Evolutionary conservation across 257 asterid species (phyloP), one percentile per base, ranked within the genome.

Genomic region (Ocimum tenuiflorum): DNA sequence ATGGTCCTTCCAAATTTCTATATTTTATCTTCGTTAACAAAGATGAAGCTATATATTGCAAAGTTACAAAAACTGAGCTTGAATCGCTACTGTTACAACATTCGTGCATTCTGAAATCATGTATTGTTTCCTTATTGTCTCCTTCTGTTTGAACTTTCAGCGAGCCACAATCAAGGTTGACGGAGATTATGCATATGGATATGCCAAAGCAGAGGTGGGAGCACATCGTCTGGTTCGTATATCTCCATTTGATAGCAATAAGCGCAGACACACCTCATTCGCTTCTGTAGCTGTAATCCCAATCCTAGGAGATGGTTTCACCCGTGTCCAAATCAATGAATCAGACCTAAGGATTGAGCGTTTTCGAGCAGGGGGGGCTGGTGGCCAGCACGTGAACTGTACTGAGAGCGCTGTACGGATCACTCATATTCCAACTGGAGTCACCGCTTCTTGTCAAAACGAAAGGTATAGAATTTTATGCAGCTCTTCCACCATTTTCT

Each of bases 231-330:
- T 94, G 70, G 99, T 94, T 41, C 96, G 99, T 35, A 77, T 87
- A 62, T 90, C 99, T 2, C 96, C 96, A 10, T 92, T 87, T 38
- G 99, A 94, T 77, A 86, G 92, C 67, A 87, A 83, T 35, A 94
- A 90, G 63, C 87, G 97, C 35, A 79, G 97, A 70, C 99, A 94
- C 70, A 94, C 99, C 54, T 94, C 99, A 39, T 88, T 94, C 76
- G 95, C 94, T 58, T 92, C 97, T 3, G 91, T 94, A 57, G 99
- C 99, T 8, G 97, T 88, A 31, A 90, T 85, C 60, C 99, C 99
- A 42, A 94, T 94, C 69, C 83, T 90, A 11, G 95, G 95, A 0
- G 95, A 83, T 19, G 96, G 80, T 36, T 83, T 75, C 74, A 77
- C 95, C 43, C 91, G 52, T 23, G 79, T 80, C 55, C 94, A 94